Conservation (phyloP, 2,329 filamentous ascomycete species). For the Fusarium newnesense region DNA sequence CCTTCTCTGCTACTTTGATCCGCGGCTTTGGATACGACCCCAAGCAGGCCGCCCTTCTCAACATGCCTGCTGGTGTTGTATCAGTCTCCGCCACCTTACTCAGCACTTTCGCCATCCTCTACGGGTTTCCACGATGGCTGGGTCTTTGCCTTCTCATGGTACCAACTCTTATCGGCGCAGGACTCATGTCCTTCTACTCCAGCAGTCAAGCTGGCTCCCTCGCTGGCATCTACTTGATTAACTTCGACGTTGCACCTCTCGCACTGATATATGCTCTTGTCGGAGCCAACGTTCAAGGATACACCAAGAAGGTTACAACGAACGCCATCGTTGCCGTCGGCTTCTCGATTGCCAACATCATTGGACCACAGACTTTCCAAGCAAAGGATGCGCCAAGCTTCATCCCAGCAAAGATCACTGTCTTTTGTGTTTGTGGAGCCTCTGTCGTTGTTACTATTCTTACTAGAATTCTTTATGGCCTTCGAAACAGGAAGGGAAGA, state of each 20-base stretch:
- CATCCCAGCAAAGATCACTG: conserved; percentile 1
- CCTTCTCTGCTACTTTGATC: conserved; percentile 1
- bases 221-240: conserved; percentile 2
- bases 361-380: conserved; percentile 1
- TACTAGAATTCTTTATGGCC: not conserved
- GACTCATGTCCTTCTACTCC: conserved; percentile 10
- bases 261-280: conserved; percentile 4
- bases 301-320: conserved; percentile 9
- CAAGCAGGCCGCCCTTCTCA: not conserved
- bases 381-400: not conserved
- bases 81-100: not conserved
- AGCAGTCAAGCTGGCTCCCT: conserved; percentile 2
- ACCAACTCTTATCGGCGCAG: not conserved
- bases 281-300: conserved; percentile 7
- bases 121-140: not conserved
- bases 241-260: conserved; percentile 5
- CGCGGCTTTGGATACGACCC: conserved; percentile 5
- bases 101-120: conserved; percentile 4
- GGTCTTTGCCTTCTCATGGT: conserved; percentile 14
- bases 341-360: conserved; percentile 13
- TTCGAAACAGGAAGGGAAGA: not conserved
- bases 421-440: not conserved
- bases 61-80: conserved; percentile 7
- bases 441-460: not conserved
- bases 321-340: conserved; percentile 9